A percentile compares a stretch with the other conserved stretches of the same genome.
Conservation (phyloP, 495 filamentous ascomycete genomes). For the Xylaria nigripes region DNA sequence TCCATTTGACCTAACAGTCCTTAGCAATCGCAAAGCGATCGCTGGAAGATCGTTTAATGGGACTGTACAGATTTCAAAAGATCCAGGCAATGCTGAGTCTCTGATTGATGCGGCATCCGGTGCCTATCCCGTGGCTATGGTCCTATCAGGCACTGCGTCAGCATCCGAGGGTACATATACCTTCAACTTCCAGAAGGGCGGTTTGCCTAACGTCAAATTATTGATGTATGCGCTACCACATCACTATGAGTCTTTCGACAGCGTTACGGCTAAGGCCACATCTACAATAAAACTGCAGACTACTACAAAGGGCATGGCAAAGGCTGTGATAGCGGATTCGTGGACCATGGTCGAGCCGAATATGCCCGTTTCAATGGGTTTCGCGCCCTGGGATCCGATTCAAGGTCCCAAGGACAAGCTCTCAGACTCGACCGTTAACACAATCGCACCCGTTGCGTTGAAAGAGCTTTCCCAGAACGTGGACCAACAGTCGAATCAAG, state of each 20-base stretch:
- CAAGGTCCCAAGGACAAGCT: slow-evolving; percentile 44
- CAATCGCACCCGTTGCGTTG: slow-evolving; percentile 50
- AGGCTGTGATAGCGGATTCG: slow-evolving; percentile 60
- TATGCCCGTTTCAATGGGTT: slow-evolving; percentile 65
- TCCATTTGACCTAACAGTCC: slow-evolving; percentile 36
- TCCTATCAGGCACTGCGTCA: slow-evolving; percentile 53
- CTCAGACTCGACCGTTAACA: slow-evolving; percentile 40
- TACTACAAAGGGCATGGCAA: slow-evolving; percentile 77
- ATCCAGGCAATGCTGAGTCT: slow-evolving; percentile 51
- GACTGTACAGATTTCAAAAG: slow-evolving; percentile 73
- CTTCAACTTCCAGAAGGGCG: slow-evolving; percentile 60
- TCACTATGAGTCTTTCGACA: slow-evolving; percentile 67
- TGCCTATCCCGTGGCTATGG: slow-evolving; percentile 56
- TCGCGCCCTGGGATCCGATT: slow-evolving; percentile 63
- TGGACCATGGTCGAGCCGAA: slow-evolving; percentile 72
- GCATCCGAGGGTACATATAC: slow-evolving; percentile 60
- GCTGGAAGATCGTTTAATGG: slow-evolving; percentile 49
- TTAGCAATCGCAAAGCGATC: slow-evolving; percentile 38
- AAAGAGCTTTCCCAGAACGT: slow-evolving; percentile 70
- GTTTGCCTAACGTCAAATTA: slow-evolving; percentile 46
- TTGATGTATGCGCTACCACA: slow-evolving; percentile 90
- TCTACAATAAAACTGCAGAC: slow-evolving; percentile 61
- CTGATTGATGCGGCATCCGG: slow-evolving; percentile 70
- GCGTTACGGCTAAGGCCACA: slow-evolving; percentile 43
- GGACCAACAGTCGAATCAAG: slow-evolving; percentile 56